Conservation (phyloP, 2,329 filamentous ascomycete genomes). For the Fusarium setosum region DNA sequence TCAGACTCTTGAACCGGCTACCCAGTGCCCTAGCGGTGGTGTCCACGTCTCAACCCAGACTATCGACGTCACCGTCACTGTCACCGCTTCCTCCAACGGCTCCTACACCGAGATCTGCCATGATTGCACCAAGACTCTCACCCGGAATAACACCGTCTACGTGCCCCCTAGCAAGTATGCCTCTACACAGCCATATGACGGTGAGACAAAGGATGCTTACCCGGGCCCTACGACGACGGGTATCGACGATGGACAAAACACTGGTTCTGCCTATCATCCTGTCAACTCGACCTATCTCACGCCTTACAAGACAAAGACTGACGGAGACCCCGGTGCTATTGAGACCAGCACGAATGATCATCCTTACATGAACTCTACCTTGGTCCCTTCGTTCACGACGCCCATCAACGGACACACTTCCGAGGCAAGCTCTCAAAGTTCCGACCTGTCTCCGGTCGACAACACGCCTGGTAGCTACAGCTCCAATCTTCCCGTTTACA, state of each 20-base stretch:
- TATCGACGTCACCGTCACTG: slow-evolving; percentile 49
- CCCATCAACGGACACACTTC: slow-evolving; percentile 11
- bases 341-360: slow-evolving; percentile 9
- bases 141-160: slow-evolving; percentile 14
- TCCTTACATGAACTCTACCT: slow-evolving; percentile 33
- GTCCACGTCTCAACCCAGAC: slow-evolving; percentile 46
- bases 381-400: slow-evolving; percentile 16
- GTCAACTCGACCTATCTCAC: slow-evolving; percentile 20
- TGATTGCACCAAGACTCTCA: slow-evolving; percentile 21
- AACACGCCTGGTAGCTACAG: slow-evolving; percentile 11
- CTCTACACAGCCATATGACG: slow-evolving; percentile 23
- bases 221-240: not conserved
- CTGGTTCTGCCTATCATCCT: slow-evolving; percentile 12
- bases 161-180: slow-evolving; percentile 21
- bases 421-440: slow-evolving; percentile 2
- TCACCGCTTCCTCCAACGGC: slow-evolving; percentile 45
- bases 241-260: slow-evolving; percentile 11
- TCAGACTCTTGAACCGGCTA: slow-evolving; percentile 12
- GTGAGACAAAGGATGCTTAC: slow-evolving; percentile 1
- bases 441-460: slow-evolving; percentile 14
- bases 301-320: slow-evolving; percentile 10
- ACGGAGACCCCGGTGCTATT: slow-evolving; percentile 2
- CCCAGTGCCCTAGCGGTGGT: slow-evolving; percentile 38
- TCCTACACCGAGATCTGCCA: slow-evolving; percentile 26
- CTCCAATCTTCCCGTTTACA: slow-evolving; percentile 12